Evolutionary conservation across 140 eudicot species (phyloP).

Genomic region (Stevia rebaudiana): DNA sequence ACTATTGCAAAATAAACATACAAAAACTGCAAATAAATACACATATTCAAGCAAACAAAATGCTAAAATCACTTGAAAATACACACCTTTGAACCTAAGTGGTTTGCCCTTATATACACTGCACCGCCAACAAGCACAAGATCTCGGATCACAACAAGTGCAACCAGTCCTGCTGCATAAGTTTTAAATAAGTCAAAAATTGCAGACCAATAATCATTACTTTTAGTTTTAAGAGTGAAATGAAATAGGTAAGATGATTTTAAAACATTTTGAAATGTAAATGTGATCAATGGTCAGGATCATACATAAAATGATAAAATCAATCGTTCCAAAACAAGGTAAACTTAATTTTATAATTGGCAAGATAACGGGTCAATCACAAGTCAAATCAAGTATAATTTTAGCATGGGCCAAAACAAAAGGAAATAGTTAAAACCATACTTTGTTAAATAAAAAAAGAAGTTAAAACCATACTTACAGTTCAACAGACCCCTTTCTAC

Average conservation of each 20-base stretch:
- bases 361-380: neutral
- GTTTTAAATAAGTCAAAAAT: constrained; percentile 1
- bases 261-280: neutral
- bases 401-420: neutral
- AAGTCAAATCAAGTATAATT: neutral
- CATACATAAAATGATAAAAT: neutral
- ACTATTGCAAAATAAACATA: constrained; percentile 34
- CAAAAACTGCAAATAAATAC: constrained; percentile 6
- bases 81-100: constrained; percentile 64
- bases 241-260: neutral
- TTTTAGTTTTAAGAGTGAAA: neutral
- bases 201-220: neutral
- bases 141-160: constrained; percentile 79
- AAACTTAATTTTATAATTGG: neutral
- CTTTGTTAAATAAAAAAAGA: constrained; percentile 30
- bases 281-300: neutral
- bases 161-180: constrained; percentile 84
- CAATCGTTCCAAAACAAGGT: neutral
- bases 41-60: neutral
- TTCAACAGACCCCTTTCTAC: constrained; percentile 79
- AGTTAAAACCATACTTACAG: constrained; percentile 50
- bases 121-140: constrained; percentile 92
- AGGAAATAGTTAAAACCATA: constrained; percentile 12
- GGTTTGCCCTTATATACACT: constrained; percentile 72
- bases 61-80: neutral